Conservation (phyloP, 106 monocot genomes). For the Dioscorea alata region DNA sequence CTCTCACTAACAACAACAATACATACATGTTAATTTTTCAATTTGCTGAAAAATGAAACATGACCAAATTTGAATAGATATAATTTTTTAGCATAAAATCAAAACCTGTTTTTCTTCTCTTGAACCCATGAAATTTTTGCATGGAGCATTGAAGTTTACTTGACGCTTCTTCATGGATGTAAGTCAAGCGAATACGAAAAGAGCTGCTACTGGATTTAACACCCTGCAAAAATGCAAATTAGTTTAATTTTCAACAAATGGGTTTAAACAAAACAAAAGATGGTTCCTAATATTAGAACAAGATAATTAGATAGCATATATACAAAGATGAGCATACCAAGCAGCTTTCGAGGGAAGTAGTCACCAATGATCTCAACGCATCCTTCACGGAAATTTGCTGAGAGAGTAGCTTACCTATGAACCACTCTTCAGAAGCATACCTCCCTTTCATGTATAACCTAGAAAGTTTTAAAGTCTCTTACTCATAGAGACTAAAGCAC, state of each 20-base stretch:
- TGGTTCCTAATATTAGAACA: not conserved
- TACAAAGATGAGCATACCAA: conserved; percentile 37
- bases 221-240: conserved; percentile 33
- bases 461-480: conserved; percentile 4
- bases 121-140: conserved; percentile 24
- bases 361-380: conserved; percentile 59
- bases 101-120: conserved; percentile 54
- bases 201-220: conserved; percentile 35
- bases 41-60: too few species aligned
- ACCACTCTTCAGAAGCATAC: conserved; percentile 59
- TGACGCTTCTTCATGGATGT: conserved; percentile 59
- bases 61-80: too few species aligned
- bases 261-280: not conserved
- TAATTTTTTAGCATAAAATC: not conserved
- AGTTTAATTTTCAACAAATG: not conserved
- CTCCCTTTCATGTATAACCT: conserved; percentile 75
- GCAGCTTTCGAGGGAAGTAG: conserved; percentile 44
- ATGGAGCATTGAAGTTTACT: conserved; percentile 39
- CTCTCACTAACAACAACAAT: too few species aligned
- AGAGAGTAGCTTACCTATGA: conserved; percentile 27
- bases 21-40: too few species aligned
- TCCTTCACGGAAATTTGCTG: conserved; percentile 75
- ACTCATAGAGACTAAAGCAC: not conserved
- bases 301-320: not conserved
- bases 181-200: conserved; percentile 56